Evolutionary conservation across 768 basidiomycete genomes (phyloP).

Genomic region (Hydnomerulius pinastri): DNA sequence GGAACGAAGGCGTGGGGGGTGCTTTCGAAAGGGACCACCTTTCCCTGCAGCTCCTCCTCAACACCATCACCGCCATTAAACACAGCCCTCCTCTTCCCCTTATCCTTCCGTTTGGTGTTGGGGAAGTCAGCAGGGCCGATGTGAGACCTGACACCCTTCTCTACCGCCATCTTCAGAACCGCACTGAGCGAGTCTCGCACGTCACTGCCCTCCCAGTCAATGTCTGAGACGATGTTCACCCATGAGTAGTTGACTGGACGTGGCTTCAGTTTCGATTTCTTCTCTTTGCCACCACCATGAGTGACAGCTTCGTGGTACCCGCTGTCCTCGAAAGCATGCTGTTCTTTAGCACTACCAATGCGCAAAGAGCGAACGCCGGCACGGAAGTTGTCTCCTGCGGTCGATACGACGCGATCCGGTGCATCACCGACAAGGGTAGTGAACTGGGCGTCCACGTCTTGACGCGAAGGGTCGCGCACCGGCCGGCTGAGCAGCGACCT

Average conservation of each 20-base stretch:
- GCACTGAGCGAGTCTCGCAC: conserved; percentile 53
- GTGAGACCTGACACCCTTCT: conserved; percentile 32
- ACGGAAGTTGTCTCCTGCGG: conserved; percentile 69
- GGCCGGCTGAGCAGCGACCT: conserved; percentile 54
- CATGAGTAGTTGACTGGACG: conserved; percentile 74
- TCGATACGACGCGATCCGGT: conserved; percentile 65
- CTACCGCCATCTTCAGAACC: conserved; percentile 39
- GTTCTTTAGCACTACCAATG: conserved; percentile 30
- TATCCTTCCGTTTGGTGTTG: conserved; percentile 13
- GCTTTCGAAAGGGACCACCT: conserved; percentile 36
- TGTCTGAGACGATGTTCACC: conserved; percentile 78
- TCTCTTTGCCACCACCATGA: conserved; percentile 25
- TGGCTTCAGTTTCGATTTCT: conserved; percentile 33
- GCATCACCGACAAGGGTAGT: conserved; percentile 80
- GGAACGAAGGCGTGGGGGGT: conserved; percentile 33
- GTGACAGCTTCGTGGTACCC: conserved; percentile 24
- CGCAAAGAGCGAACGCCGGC: conserved; percentile 67
- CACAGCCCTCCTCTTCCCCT: conserved; percentile 29
- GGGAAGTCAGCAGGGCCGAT: conserved; percentile 25
- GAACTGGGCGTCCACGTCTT: conserved; percentile 51
- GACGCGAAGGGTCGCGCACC: conserved; percentile 30
- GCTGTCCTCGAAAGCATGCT: conserved; percentile 26
- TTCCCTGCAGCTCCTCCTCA: conserved; percentile 23
- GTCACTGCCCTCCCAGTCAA: conserved; percentile 83
- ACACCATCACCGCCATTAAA: conserved; percentile 13